These are phyloP conservation scores for Fusarium secorum DNA, from an alignment of 2,329 filamentous ascomycete species.

Conservation along the genomic window DNA sequence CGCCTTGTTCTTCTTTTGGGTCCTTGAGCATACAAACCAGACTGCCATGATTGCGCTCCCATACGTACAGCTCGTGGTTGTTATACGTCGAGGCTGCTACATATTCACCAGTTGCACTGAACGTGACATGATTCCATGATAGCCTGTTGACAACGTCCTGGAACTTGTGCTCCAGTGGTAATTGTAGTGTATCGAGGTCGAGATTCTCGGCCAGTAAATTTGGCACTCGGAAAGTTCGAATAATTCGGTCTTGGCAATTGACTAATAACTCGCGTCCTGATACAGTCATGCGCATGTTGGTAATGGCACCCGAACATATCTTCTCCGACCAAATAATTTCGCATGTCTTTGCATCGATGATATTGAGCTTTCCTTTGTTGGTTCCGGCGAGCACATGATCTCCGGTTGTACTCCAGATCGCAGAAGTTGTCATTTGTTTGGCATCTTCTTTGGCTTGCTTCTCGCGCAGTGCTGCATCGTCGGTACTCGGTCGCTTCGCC, in stretches of 20 bases:
- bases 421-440: conserved; percentile 93
- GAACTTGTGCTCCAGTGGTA: conserved; percentile 97
- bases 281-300: conserved; percentile 79
- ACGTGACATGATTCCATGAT: conserved; percentile 96
- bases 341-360: conserved; percentile 83
- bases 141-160: conserved; percentile 95
- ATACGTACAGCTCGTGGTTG: conserved; percentile 98
- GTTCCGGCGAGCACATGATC: conserved; percentile 92
- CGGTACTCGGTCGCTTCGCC: conserved; percentile 75
- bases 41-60: conserved; percentile 93
- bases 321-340: conserved; percentile 90
- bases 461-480: conserved; percentile 74
- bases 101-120: conserved; percentile 93
- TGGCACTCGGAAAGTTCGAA: conserved; percentile 89
- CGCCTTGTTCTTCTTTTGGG: conserved; percentile 94
- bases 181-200: conserved; percentile 83
- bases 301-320: conserved; percentile 86
- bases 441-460: conserved; percentile 92
- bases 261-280: conserved; percentile 89
- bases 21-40: conserved; percentile 97
- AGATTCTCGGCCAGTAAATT: conserved; percentile 74
- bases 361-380: conserved; percentile 94
- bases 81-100: conserved; percentile 97
- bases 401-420: conserved; percentile 84
- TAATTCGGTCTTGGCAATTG: conserved; percentile 94